Base-by-base conservation (phyloP, 768 basidiomycete genomes). In the Krasilnikovozyma curviuscula region DNA sequence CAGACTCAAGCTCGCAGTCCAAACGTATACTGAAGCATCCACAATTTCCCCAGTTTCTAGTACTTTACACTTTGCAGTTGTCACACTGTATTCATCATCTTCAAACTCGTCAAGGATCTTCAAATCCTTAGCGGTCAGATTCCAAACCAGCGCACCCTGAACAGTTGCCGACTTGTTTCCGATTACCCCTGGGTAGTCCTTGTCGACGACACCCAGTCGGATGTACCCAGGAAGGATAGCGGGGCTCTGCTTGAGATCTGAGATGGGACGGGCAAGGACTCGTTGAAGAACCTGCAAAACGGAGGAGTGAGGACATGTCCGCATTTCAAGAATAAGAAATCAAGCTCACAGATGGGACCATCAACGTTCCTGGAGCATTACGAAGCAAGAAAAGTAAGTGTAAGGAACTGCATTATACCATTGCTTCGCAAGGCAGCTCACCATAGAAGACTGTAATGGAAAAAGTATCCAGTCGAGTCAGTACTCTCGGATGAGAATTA, bases 141-240 rank as follows among this genome's bases (percentile, higher is more conserved):
- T 31, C 28, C 45, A 31, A 14, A 50, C 49, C 23, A 50, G 34
- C n/a, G 43, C 40, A 1, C 49, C 49, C 10, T 44, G 43, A 13
- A 50, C 49, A 18, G 35, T 39, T 1, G 42, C 6, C 7, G 30
- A 5, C 32, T 46, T 37, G 23, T 46, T 35, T 7, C 33, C n/a
- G 18, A 49, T 28, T 16, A 45, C 10, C 16, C 34, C 49, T 7
- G 49, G 49, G 39, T 50, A 50, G 42, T 50, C 49, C 38, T 50
- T 38, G 16, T 27, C 19, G 24, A 45, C 40, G 6, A 50, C 42
- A 21, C 43, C 34, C 7, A 28, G 14, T 7, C 44, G 44, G 16
- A 50, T 40, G 28, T 50, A 28, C 24, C 18, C 34, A n/a, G 38
- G 39, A 29, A 19, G 12, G 28, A 31, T 9, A 14, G 2, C 16